Base-by-base conservation (phyloP, 495 filamentous ascomycete genomes). In the Neurospora pannonica region DNA sequence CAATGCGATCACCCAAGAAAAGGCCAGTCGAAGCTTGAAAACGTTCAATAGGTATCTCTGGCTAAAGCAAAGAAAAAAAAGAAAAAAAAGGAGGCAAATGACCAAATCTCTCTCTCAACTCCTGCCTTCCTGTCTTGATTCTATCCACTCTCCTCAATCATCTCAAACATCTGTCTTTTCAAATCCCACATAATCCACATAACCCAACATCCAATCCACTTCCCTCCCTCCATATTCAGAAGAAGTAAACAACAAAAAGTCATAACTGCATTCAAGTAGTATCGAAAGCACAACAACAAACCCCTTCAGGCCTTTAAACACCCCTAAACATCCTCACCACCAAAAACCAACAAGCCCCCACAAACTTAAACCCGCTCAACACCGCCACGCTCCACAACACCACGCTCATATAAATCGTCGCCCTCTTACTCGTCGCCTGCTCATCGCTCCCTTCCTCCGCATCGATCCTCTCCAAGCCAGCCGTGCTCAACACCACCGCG, bases 301-400 rank as follows among this genome's bases (percentile, higher is more conserved):
- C 17, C 42, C 42, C 42, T n/a, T 43, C 42, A 1, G 43, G 43
- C 19, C 3, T 46, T 75, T 85, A 89, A 71, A 89, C 87, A 71
- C 87, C 87, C 77, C 93, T 90, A 77, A 96, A 95, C 90, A 97
- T 89, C 77, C 96, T 87, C 74, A 97, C 90, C 78, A 98, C 87
- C 87, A 98, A 90, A 82, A 97, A 99, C 97, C 97, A 99, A 81
- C 94, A 84, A 0, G 93, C 93, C 10, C 97, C 97, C 39, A 94
- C 80, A 78, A 98, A 98, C 81, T 97, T 94, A 82, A 99, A 95
- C 24, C 91, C 89, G 4, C 90, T 92, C 71, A 98, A 80, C 3
- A 85, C 97, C 0, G 97, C 97, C 43, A 99, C 97, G 81, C 88
- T 91, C 94, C 95, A 98, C 70, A 99, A 83, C 31, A 98, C 92